These are phyloP conservation scores for Vaccinium macrocarpon DNA, from an alignment of 148 eudicot genomes.

Conservation along the genomic window DNA sequence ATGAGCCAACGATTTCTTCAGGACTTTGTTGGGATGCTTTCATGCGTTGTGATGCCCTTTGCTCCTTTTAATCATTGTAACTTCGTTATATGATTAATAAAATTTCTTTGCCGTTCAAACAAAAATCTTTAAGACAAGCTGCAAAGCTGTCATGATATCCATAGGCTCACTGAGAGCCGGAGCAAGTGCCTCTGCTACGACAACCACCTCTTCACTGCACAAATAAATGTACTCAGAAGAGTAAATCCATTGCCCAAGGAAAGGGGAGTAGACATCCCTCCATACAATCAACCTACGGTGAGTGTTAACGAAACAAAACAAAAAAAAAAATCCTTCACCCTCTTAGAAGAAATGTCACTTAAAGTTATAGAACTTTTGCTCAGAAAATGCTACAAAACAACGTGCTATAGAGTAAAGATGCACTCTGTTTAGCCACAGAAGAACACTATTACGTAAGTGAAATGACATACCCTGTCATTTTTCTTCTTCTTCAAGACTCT, in stretches of 20 bases:
- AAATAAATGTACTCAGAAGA: background rate
- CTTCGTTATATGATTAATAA: too few relatives aligned
- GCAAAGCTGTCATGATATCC: slow-evolving; percentile 53
- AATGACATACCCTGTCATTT: slow-evolving; percentile 26
- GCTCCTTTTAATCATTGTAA: too few relatives aligned
- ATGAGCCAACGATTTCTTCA: slow-evolving; percentile 48
- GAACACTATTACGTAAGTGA: background rate
- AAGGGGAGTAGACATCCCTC: background rate
- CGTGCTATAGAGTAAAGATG: background rate
- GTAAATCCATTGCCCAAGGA: background rate
- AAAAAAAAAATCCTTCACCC: background rate
- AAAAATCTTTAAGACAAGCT: slow-evolving; percentile 25
- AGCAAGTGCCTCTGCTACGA: slow-evolving; percentile 31
- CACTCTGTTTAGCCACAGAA: background rate
- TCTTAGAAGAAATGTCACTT: background rate
- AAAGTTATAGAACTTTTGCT: background rate
- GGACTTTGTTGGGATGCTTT: too few relatives aligned
- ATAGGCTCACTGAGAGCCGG: slow-evolving; percentile 53
- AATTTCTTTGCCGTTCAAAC: too few relatives aligned
- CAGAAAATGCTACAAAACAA: background rate
- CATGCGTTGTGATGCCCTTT: too few relatives aligned
- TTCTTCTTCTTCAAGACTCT: slow-evolving; percentile 14
- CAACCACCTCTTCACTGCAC: slow-evolving; percentile 49
- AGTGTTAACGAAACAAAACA: background rate
- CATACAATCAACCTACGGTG: background rate